phyloP scores from a whole-genome alignment of 257 asterid species.

The Osmanthus fragrans region DNA sequence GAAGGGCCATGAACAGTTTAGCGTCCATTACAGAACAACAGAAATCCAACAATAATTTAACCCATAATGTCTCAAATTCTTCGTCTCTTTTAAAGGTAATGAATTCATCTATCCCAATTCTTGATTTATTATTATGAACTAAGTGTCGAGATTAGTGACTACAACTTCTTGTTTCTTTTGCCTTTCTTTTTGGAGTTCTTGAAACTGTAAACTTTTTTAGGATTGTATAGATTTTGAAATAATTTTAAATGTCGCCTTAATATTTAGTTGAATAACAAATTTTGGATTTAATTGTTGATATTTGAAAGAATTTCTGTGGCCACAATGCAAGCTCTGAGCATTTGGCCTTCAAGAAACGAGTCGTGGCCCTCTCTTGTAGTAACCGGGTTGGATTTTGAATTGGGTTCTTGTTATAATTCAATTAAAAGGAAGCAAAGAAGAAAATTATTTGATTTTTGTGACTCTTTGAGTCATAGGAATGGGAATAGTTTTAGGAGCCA shows the following conservation, averaged over 20 bases:
- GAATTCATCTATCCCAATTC: constrained; percentile 12
- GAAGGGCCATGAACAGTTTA: constrained; percentile 52
- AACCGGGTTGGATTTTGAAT: constrained; percentile 47
- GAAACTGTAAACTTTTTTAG: background rate
- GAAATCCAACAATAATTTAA: constrained; percentile 9
- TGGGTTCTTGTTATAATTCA: constrained; percentile 32
- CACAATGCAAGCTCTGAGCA: constrained; percentile 69
- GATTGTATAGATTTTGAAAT: background rate
- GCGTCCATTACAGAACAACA: constrained; percentile 17
- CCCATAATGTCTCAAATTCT: background rate
- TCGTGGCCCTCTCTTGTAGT: constrained; percentile 35
- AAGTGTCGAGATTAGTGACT: background rate
- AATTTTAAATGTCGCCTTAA: constrained; percentile 16
- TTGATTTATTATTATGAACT: background rate
- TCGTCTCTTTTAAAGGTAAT: constrained; percentile 22
- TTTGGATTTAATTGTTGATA: constrained; percentile 9
- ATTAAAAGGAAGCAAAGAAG: constrained; percentile 37
- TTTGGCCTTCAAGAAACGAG: constrained; percentile 58
- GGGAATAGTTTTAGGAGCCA: constrained; percentile 22
- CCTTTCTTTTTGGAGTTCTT: constrained; percentile 10
- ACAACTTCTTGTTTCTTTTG: background rate
- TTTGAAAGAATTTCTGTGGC: constrained; percentile 16
- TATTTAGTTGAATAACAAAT: constrained; percentile 17
- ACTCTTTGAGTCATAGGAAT: constrained; percentile 20
- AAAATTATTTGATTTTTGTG: constrained; percentile 36